A percentile compares a stretch with the other conserved stretches of the same genome.
Evolutionary conservation across 2,329 filamentous ascomycete species (phyloP).

Genomic region (Claviceps sp.): DNA sequence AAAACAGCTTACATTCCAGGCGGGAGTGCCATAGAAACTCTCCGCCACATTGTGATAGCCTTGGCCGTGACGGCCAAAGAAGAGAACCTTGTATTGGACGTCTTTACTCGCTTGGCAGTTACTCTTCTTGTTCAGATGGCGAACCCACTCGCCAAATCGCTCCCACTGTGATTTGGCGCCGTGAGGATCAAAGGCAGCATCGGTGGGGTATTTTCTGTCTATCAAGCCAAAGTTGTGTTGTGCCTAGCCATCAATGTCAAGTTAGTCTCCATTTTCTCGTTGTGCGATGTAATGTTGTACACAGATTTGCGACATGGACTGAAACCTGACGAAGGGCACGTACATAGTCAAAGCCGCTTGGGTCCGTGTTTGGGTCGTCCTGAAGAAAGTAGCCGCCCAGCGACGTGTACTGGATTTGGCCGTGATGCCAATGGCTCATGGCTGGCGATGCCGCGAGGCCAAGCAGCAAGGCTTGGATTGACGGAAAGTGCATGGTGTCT

Average conservation of each 20-base stretch:
- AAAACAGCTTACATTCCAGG: slow-evolving; percentile 45
- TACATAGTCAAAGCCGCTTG: slow-evolving; percentile 51
- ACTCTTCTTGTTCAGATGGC: slow-evolving; percentile 43
- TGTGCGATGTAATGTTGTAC: too few relatives aligned
- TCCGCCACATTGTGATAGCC: slow-evolving; percentile 52
- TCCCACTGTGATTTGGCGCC: slow-evolving; percentile 46
- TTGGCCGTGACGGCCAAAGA: slow-evolving; percentile 57
- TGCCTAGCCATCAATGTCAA: slow-evolving; percentile 26
- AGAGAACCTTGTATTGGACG: slow-evolving; percentile 51
- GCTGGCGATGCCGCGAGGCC: slow-evolving; percentile 15
- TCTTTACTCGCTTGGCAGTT: slow-evolving; percentile 22
- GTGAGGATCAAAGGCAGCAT: slow-evolving; percentile 26
- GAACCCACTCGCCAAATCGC: slow-evolving; percentile 46
- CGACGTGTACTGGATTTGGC: slow-evolving; percentile 44
- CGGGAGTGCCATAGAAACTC: slow-evolving; percentile 51
- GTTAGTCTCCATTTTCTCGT: neutral
- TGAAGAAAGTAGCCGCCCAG: slow-evolving; percentile 51
- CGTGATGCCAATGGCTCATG: slow-evolving; percentile 17
- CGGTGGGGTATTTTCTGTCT: slow-evolving; percentile 45
- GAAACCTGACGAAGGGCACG: slow-evolving; percentile 9
- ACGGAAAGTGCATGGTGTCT: slow-evolving; percentile 19
- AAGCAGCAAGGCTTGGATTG: slow-evolving; percentile 16
- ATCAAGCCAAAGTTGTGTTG: slow-evolving; percentile 52
- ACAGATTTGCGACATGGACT: neutral
- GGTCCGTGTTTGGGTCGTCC: slow-evolving; percentile 42